Conservation (phyloP, 768 basidiomycete species). For the Russula brevipes region DNA sequence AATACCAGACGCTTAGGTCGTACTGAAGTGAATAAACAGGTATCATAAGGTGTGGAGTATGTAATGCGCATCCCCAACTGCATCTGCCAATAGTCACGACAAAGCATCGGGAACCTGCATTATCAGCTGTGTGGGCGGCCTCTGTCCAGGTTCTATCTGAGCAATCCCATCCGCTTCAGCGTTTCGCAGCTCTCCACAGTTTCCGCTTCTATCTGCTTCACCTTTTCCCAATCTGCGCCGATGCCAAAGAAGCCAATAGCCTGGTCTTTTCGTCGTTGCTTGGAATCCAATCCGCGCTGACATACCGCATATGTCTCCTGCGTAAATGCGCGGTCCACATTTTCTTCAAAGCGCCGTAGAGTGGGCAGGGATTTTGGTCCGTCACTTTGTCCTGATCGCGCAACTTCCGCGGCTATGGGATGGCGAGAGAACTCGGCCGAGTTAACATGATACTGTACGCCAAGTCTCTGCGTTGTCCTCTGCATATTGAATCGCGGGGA, state of each 20-base stretch:
- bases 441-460: constrained; percentile 83
- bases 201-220: constrained; percentile 66
- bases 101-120: constrained; percentile 10
- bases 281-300: constrained; percentile 58
- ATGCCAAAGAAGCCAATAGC: constrained; percentile 87
- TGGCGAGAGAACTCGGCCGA: constrained; percentile 69
- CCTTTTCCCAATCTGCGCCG: constrained; percentile 89
- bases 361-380: constrained; percentile 27
- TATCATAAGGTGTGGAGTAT: constrained; percentile 2
- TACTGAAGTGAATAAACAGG: constrained; percentile 5
- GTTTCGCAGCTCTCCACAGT: constrained; percentile 73
- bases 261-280: constrained; percentile 64
- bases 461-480: constrained; percentile 63
- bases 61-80: background rate
- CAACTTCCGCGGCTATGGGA: constrained; percentile 70
- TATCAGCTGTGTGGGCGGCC: background rate
- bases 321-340: constrained; percentile 70
- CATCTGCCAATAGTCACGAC: background rate
- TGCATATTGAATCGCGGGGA: constrained; percentile 61
- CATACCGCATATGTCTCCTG: constrained; percentile 68
- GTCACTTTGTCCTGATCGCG: constrained; percentile 34
- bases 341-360: constrained; percentile 65
- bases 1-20: background rate
- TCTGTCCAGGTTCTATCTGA: constrained; percentile 34
- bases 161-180: constrained; percentile 56